These are phyloP conservation scores for Tilletia indica DNA, from an alignment of 1,284 basidiomycete genomes.

Conservation along the genomic window DNA sequence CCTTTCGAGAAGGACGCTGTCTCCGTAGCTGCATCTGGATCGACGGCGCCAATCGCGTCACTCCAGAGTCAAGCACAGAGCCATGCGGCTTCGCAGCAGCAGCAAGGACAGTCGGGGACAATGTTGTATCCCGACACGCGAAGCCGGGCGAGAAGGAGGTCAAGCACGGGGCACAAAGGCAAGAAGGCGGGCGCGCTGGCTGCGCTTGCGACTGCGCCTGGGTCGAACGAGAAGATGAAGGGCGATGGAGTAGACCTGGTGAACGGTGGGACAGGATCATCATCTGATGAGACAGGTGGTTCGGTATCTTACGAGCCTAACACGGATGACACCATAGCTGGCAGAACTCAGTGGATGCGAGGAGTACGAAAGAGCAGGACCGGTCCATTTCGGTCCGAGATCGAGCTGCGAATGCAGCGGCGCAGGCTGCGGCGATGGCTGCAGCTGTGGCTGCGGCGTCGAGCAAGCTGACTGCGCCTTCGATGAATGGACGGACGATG, in stretches of 20 bases:
- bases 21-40: neutral
- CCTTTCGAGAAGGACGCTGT: neutral
- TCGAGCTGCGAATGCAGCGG: neutral
- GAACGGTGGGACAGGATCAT: neutral
- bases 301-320: too few relatives aligned
- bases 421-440: slow-evolving; percentile 1
- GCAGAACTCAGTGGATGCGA: slow-evolving; percentile 36
- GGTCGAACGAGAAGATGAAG: neutral
- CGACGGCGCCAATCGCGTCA: too few relatives aligned
- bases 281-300: neutral
- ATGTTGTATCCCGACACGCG: neutral
- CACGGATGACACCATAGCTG: slow-evolving; percentile 31
- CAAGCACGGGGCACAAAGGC: slow-evolving; percentile 10
- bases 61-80: too few relatives aligned
- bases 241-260: neutral
- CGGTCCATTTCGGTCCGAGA: slow-evolving; percentile 4
- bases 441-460: neutral
- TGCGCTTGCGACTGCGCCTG: neutral
- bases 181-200: slow-evolving; percentile 10
- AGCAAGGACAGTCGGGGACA: neutral
- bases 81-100: neutral
- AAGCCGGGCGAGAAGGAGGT: slow-evolving; percentile 6
- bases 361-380: slow-evolving; percentile 10
- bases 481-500: too few relatives aligned
- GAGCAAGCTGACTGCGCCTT: too few relatives aligned